Evolutionary conservation across 768 basidiomycete genomes (phyloP).

Genomic region (Suillus americanus): DNA sequence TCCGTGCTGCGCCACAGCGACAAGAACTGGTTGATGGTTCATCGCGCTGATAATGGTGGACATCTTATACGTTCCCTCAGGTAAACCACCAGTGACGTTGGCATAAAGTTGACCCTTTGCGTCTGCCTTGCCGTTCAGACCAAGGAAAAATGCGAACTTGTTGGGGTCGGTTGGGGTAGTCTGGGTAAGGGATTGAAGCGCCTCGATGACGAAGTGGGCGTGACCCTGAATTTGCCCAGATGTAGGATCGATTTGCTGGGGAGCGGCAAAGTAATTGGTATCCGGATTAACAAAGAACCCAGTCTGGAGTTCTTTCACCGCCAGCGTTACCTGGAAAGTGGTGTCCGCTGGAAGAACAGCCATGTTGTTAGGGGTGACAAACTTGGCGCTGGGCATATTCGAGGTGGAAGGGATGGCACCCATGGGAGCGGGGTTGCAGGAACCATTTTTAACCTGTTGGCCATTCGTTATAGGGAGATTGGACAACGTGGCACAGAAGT

Average conservation of each 20-base stretch:
- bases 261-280: slow-evolving; percentile 54
- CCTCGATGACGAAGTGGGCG: slow-evolving; percentile 61
- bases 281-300: slow-evolving; percentile 60
- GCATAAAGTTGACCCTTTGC: slow-evolving; percentile 45
- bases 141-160: slow-evolving; percentile 60
- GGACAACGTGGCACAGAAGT: slow-evolving; percentile 53
- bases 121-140: slow-evolving; percentile 44
- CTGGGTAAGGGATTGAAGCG: slow-evolving; percentile 45
- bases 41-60: slow-evolving; percentile 43
- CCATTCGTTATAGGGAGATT: slow-evolving; percentile 61
- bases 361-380: slow-evolving; percentile 46
- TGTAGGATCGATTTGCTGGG: slow-evolving; percentile 45
- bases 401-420: slow-evolving; percentile 51
- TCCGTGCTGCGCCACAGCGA: slow-evolving; percentile 41
- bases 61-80: slow-evolving; percentile 50
- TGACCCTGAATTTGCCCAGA: slow-evolving; percentile 59
- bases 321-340: slow-evolving; percentile 54
- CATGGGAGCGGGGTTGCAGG: slow-evolving; percentile 63
- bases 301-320: slow-evolving; percentile 42
- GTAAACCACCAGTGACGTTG: slow-evolving; percentile 52
- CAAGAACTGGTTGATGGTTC: slow-evolving; percentile 43
- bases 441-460: slow-evolving; percentile 48
- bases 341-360: slow-evolving; percentile 41
- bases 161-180: slow-evolving; percentile 49
- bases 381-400: slow-evolving; percentile 57